Conservation (phyloP, 148 eudicot species). For the Chenopodium berlandieri region DNA sequence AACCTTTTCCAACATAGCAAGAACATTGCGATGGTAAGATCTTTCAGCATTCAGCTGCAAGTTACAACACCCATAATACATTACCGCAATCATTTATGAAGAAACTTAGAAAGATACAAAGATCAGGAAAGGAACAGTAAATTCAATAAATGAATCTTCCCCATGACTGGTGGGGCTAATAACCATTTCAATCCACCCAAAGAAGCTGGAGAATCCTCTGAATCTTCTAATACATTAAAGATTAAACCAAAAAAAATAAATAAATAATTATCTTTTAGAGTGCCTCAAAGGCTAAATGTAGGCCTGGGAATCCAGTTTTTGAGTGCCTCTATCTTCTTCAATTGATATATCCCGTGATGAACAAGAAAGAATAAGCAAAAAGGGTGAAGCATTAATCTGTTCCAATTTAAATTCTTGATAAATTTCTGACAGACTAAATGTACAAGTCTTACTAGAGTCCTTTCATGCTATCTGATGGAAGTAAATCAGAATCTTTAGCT, state of each 20-base stretch:
- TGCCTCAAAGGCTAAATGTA: background rate
- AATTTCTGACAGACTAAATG: background rate
- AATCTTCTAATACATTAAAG: background rate
- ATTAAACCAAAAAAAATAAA: no score
- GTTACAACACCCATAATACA: constrained; percentile 10
- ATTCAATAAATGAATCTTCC: background rate
- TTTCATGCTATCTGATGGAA: background rate
- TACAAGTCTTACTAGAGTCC: background rate
- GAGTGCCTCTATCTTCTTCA: background rate
- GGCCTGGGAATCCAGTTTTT: background rate
- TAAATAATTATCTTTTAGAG: background rate
- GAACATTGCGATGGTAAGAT: constrained; percentile 59
- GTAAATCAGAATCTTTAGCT: background rate
- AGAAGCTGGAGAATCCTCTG: background rate
- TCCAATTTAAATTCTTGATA: background rate
- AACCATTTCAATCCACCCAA: background rate
- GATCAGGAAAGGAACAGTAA: background rate
- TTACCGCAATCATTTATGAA: background rate
- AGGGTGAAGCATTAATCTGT: background rate
- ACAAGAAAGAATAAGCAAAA: background rate
- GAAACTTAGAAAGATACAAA: background rate
- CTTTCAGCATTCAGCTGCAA: constrained; percentile 77
- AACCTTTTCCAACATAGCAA: constrained; percentile 57
- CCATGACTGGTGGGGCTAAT: background rate
- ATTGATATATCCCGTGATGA: background rate